A percentile compares a stretch with the other conserved stretches of the same genome.
Evolutionary conservation across 768 basidiomycete genomes (phyloP).

Genomic region (Russula griseocarnosa): DNA sequence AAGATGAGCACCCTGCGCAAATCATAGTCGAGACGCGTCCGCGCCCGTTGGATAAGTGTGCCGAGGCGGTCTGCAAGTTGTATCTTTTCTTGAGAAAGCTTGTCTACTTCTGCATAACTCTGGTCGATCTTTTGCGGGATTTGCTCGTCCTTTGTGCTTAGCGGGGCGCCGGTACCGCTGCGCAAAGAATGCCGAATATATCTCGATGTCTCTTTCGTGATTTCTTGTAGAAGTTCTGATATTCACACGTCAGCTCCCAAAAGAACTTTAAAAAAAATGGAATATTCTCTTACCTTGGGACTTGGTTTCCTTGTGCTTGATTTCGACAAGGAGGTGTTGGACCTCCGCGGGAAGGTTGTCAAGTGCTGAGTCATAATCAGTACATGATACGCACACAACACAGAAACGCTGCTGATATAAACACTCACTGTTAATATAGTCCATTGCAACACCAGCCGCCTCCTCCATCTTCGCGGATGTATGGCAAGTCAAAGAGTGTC

Average conservation of each 20-base stretch:
- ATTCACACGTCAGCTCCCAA: not conserved
- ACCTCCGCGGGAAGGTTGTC: conserved; percentile 51
- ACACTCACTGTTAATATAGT: conserved; percentile 46
- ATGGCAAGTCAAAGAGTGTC: conserved; percentile 8
- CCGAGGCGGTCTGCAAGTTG: conserved; percentile 43
- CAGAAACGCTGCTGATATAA: not conserved
- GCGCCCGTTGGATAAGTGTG: conserved; percentile 43
- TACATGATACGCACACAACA: not conserved
- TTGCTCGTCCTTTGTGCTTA: conserved; percentile 36
- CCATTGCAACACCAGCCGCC: conserved; percentile 46
- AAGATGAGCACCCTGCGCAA: conserved; percentile 42
- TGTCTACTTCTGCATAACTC: conserved; percentile 34
- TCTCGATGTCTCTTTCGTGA: conserved; percentile 43
- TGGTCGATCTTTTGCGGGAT: conserved; percentile 38
- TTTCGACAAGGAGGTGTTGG: conserved; percentile 47
- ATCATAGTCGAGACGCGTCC: conserved; percentile 47
- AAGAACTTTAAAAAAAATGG: not conserved
- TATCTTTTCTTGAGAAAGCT: conserved; percentile 43
- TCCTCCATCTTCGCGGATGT: conserved; percentile 39
- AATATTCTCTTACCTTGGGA: conserved; percentile 40
- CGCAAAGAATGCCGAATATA: conserved; percentile 45
- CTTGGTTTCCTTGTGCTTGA: conserved; percentile 42
- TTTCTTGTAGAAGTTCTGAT: conserved; percentile 43
- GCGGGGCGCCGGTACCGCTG: conserved; percentile 28
- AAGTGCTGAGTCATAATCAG: conserved; percentile 36